Base-by-base conservation (phyloP, 2,329 filamentous ascomycete genomes). In the Penicillium thymicola region DNA sequence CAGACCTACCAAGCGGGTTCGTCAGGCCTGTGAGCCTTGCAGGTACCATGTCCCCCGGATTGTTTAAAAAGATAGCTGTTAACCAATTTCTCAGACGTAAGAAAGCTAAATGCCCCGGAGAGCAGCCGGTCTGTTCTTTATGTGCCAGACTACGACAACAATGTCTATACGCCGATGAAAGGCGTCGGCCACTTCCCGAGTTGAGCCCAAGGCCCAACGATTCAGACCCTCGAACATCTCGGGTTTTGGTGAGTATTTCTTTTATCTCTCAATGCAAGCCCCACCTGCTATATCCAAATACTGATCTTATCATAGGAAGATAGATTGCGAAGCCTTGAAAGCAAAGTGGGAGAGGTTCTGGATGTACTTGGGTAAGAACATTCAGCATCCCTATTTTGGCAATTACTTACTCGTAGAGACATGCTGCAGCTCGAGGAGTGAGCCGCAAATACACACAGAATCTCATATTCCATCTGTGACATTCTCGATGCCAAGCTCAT, bases 71-170 rank as follows among this genome's bases (percentile, higher is more conserved):
- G 5, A 18, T 14, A 28, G 28, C 32, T 16, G 46, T 51, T 67
- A 44, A 67, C 25, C 23, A 10, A 41, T 43, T n/a, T 40, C 42
- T 4, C 53, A 81, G 79, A 55, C 74, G 79, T 41, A 82, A 82
- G 65, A 82, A 82, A 64, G 76, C 78, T 30, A 76, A 76, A 67
- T 82, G 80, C 58, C 78, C 79, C 1, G 80, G 80, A 9, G 79
- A 82, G 61, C 75, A 78, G 54, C 80, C 80, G 0, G 62, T 72
- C 0, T 82, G 80, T 62, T 81, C 79, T 2, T 74, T 79, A 50
- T 82, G 80, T 66, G 70, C 74, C 32, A 74, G 80, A n/a, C 69
- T 82, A 30, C 72, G 75, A 5, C 79, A 82, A 62, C 65, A 65
- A 57, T 82, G 80, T 58, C 66, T 72, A 14, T 81, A 81, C 64